These are phyloP conservation scores for Xylaria castorea DNA, from an alignment of 495 filamentous ascomycete species.

Conservation along the genomic window DNA sequence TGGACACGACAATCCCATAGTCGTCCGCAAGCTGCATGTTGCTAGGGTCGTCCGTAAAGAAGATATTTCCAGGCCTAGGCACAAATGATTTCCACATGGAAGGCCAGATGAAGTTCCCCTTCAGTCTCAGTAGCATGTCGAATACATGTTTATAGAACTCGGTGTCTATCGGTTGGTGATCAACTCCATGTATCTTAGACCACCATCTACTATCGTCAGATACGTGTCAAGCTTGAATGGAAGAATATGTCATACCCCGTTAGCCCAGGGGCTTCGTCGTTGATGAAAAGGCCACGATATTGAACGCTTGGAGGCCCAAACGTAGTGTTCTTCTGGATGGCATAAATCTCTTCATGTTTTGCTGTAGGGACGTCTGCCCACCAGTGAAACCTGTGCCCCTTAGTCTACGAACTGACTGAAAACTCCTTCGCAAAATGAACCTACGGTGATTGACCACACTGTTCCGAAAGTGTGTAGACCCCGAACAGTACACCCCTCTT, in stretches of 20 bases:
- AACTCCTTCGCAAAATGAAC: conserved; percentile 45
- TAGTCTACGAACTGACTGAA: conserved; percentile 43
- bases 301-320: conserved; percentile 66
- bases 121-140: conserved; percentile 66
- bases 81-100: conserved; percentile 63
- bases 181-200: conserved; percentile 19
- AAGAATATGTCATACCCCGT: conserved; percentile 56
- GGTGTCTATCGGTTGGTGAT: conserved; percentile 33
- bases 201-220: conserved; percentile 47
- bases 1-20: conserved; percentile 69
- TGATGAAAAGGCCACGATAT: conserved; percentile 74
- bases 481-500: conserved; percentile 68
- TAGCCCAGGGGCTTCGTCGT: conserved; percentile 69
- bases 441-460: conserved; percentile 37
- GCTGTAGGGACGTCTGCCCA: conserved; percentile 66
- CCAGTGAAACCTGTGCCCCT: conserved; percentile 53
- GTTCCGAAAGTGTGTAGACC: conserved; percentile 66
- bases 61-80: conserved; percentile 48
- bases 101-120: conserved; percentile 73
- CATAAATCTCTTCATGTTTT: conserved; percentile 58
- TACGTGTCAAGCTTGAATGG: conserved; percentile 50
- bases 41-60: conserved; percentile 64
- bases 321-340: conserved; percentile 46
- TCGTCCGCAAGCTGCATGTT: conserved; percentile 66
- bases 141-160: conserved; percentile 69